Evolutionary conservation across 148 eudicot species (phyloP), one percentile per base, ranked within the genome.

Genomic region (Fagopyrum tataricum): DNA sequence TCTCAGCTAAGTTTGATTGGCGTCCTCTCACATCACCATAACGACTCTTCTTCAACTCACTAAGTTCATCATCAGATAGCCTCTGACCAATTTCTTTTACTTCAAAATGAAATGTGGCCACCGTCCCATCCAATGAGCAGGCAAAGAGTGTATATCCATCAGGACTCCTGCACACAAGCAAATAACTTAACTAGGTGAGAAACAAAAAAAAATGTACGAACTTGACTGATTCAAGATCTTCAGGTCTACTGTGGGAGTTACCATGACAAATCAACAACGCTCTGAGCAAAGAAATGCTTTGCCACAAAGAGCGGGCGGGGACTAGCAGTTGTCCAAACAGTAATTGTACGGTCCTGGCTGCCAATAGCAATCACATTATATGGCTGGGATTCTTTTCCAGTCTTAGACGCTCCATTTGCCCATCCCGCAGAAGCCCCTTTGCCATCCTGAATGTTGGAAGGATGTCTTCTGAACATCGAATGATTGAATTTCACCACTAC

Each of bases 311-410:
- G 92, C 67, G 99, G 99, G 18, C 99, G 97, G 11, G 99, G 87
- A 73, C 99, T 95, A 71, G 98, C 95, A 44, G 98, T 94, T 1
- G 98, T 94, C 98, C 98, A 94, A 66, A 94, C 98, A 68, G 98
- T 94, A 79, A 94, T 91, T 7, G 98, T 89, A 75, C 97, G 98
- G 74, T 94, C 98, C 79, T 94, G 98, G 77, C 98, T 94, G 64
- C 98, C 98, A 68, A 94, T 94, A 44, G 97, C 98, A 81, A 94
- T 94, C 73, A 94, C 84, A 77, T 94, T 94, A 79, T 89, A 94
- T 23, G 98, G 91, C 61, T 85, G 93, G 64, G 77, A 76, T 69
- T 91, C 99, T 84, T 95, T 95, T 64, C 90, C 96, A 17, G 77
- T 56, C 78, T 91, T 91, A 21, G 96, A 72, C 78, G 88, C 76